Conservation (phyloP, 202 grass and related monocot genomes). For the Carex sylvatica region DNA sequence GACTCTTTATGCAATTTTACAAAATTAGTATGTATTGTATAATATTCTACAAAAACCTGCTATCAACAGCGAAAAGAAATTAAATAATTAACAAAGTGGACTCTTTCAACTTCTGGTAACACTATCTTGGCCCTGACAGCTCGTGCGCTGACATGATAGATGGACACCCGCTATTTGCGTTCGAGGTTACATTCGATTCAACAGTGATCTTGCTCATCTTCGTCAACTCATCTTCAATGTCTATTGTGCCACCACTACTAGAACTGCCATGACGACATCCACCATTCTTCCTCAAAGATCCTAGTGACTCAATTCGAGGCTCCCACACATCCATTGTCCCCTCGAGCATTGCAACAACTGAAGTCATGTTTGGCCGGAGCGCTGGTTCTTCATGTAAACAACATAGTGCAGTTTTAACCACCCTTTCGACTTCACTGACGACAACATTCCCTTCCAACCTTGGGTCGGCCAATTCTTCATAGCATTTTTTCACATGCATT, state of each 20-base stretch:
- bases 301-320: slow-evolving; percentile 17
- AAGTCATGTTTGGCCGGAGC: slow-evolving; percentile 28
- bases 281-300: slow-evolving; percentile 21
- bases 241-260: slow-evolving; percentile 18
- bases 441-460: slow-evolving; percentile 31
- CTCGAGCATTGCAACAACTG: slow-evolving; percentile 38
- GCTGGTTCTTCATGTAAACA: slow-evolving; percentile 39
- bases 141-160: slow-evolving; percentile 29
- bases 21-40: neutral
- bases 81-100: neutral
- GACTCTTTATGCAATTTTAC: neutral
- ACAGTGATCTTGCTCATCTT: neutral
- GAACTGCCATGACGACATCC: neutral
- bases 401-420: slow-evolving; percentile 34
- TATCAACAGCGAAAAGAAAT: neutral
- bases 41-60: neutral
- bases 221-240: neutral
- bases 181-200: neutral
- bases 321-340: slow-evolving; percentile 27
- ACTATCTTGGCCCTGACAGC: slow-evolving; percentile 30
- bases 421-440: slow-evolving; percentile 19
- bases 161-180: neutral
- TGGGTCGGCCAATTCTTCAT: slow-evolving; percentile 30
- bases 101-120: neutral
- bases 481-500: slow-evolving; percentile 25